Evolutionary conservation across 768 basidiomycete species (phyloP).

Genomic region (Psilocybe cyanescens): DNA sequence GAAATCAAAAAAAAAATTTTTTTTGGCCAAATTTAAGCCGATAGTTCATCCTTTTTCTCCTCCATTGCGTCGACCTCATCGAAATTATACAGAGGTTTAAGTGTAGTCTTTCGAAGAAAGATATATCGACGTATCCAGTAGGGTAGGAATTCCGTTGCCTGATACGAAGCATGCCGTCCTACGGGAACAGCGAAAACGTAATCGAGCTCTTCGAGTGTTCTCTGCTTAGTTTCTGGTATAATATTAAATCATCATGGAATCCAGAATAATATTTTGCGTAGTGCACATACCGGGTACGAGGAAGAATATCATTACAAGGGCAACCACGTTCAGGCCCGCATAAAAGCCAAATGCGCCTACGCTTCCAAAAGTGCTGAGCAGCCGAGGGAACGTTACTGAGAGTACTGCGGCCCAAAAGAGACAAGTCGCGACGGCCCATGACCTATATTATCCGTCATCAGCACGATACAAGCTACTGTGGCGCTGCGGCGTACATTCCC

Average conservation of each 20-base stretch:
- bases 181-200: constrained; percentile 58
- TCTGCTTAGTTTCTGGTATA: constrained; percentile 52
- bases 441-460: constrained; percentile 37
- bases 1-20: too few relatives aligned
- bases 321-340: constrained; percentile 52
- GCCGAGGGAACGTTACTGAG: constrained; percentile 61
- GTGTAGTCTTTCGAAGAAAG: constrained; percentile 39
- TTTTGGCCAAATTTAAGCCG: neutral
- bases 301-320: constrained; percentile 60
- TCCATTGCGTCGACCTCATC: constrained; percentile 41
- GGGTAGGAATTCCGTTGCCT: constrained; percentile 46
- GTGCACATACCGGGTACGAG: constrained; percentile 49
- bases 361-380: constrained; percentile 47
- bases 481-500: constrained; percentile 40
- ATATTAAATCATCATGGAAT: constrained; percentile 2
- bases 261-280: neutral
- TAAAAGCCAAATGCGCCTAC: constrained; percentile 63
- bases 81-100: constrained; percentile 55
- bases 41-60: neutral
- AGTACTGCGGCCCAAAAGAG: constrained; percentile 59
- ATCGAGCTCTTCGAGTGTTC: constrained; percentile 55
- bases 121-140: constrained; percentile 55
- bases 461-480: constrained; percentile 16
- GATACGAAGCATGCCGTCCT: constrained; percentile 45
- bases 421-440: constrained; percentile 57